Base-by-base conservation (phyloP, 371 early-diverging fungal species). In the Zychaea mexicana region DNA sequence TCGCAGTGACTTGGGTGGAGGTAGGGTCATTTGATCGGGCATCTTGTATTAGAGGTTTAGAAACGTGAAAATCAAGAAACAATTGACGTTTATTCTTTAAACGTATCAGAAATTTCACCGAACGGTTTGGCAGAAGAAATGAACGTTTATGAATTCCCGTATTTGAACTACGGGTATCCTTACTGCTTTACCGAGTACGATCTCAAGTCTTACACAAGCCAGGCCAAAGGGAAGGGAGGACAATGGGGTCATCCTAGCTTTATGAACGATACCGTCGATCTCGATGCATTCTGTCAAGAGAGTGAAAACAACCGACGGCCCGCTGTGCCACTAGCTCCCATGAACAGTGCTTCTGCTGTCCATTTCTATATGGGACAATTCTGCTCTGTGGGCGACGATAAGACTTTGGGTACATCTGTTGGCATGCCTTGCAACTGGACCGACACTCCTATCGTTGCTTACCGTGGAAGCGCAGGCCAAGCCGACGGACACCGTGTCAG, bases 401-500 rank as follows among this genome's bases (percentile, higher is more conserved):
- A 65, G 0, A 74, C 77, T 0, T 19, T 64, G 24, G 79, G 73
- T 28, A 75, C 82, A 1, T 78, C 82, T 24, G 79, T 78, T 10
- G 82, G 82, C 12, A 60, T 81, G 60, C 82, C 82, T 47, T 81
- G 82, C 57, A 77, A 74, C 46, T 81, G 82, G 82, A 81, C 82
- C 4, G 75, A 81, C 60, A 75, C 79, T 0, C 77, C 77, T 42
- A 65, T 76, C 26, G 60, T 78, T 30, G 79, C 79, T 4, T 73
- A 80, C 21, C 77, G 69, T 31, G 77, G 77, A 47, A 9, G 31
- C 1, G 10, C 56, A n/a, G 72, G 66, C 2, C 60, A 68, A 32
- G 19, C 68, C 6, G 57, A 38, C 21, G 79, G 79, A 2, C 77
- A 79, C 33, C 72, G 65, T 32, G 77, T 81, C 0, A 68, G 74